phyloP scores from a whole-genome alignment of 768 basidiomycete genomes.

The Pleurotus ostreatus region DNA sequence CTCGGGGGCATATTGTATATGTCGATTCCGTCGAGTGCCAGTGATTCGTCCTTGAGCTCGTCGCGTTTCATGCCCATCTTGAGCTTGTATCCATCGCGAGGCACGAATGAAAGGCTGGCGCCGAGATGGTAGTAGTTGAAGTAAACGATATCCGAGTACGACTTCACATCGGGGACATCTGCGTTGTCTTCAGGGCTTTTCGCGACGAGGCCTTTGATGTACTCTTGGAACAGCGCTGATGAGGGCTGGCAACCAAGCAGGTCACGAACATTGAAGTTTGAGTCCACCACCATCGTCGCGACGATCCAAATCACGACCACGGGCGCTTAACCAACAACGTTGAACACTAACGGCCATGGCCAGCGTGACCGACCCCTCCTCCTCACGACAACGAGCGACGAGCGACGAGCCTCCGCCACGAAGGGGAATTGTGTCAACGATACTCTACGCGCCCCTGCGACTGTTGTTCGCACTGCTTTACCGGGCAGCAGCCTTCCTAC shows the following conservation, averaged over 20 bases:
- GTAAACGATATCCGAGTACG: constrained; percentile 82
- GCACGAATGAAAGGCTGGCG: constrained; percentile 75
- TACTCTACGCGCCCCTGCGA: constrained; percentile 9
- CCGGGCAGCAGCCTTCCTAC: constrained; percentile 30
- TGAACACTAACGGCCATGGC: not conserved
- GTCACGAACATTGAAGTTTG: constrained; percentile 15
- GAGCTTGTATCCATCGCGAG: constrained; percentile 54
- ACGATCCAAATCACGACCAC: constrained; percentile 6
- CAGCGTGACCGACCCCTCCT: not conserved
- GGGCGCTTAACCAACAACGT: not conserved
- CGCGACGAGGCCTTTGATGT: constrained; percentile 32
- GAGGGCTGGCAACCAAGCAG: constrained; percentile 53
- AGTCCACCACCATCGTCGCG: constrained; percentile 2
- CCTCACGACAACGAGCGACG: not conserved
- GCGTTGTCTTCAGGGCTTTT: not conserved
- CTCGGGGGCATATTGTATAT: constrained; percentile 64
- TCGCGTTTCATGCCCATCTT: constrained; percentile 35
- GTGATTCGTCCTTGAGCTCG: constrained; percentile 44
- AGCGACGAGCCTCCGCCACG: not conserved
- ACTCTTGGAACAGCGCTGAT: constrained; percentile 37
- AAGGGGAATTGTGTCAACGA: not conserved
- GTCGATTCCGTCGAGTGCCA: constrained; percentile 71
- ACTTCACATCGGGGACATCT: constrained; percentile 61
- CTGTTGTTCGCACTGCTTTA: constrained; percentile 17
- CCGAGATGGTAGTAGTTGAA: constrained; percentile 81